Evolutionary conservation across 2,329 filamentous ascomycete genomes (phyloP), one percentile per base, ranked within the genome.

Genomic region (Fusarium subglutinans): DNA sequence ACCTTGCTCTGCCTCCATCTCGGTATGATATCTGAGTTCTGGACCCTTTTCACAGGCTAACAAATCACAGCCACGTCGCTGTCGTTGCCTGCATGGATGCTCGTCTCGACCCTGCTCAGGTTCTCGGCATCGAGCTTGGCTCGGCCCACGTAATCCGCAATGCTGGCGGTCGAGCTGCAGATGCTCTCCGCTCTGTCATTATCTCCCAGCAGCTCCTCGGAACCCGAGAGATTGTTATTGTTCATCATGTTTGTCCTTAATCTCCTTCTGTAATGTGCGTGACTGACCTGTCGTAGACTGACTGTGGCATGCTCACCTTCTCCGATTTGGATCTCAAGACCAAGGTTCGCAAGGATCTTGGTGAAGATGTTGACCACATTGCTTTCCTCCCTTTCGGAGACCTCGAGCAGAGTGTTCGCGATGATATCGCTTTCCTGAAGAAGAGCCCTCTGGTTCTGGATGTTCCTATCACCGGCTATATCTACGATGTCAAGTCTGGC

Each of bases 81-180:
- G 74, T 81, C 24, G 87, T 96, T 33, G 93, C 92, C 1, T 96
- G 94, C 82, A 96, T 96, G 93, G 93, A 96, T 78, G 92, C 94
- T 5, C 90, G 93, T 30, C 85, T 91, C 69, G 76, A 96, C 76
- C 91, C 93, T 0, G 72, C 63, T 7, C 75, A 73, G 41, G 50
- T 69, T 2, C 72, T 78, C 1, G 76, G 76, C 0, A 74, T 78
- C 17, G 71, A 68, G 20, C 59, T 78, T 6, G 93, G 94, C 35
- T 92, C 94, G 69, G 93, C 93, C 0, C 93, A 96, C 80, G 89
- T 95, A n/a, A 92, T 95, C 66, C 90, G 93, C 61, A 95, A 95
- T 73, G 92, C 91, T 6, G 92, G 92, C 6, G 93, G 86, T 3
- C 90, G 88, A 28, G 91, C 89, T 4, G 83, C 85, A 35, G 93